Evolutionary conservation across 2,329 filamentous ascomycete genomes (phyloP).

Genomic region (Botryosphaeria dothidea): DNA sequence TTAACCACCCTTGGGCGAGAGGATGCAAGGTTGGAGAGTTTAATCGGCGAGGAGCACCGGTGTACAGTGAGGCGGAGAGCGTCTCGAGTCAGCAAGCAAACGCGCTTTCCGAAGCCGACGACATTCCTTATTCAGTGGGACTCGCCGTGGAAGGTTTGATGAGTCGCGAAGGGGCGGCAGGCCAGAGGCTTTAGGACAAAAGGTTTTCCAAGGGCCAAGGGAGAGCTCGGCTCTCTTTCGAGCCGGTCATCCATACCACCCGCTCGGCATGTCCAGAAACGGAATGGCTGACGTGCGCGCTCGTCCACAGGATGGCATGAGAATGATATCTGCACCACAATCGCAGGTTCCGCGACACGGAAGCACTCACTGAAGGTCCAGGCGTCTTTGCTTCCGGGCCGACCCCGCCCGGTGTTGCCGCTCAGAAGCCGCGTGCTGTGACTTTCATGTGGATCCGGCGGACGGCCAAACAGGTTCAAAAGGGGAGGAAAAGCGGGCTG

Average conservation of each 20-base stretch:
- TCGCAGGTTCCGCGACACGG: slow-evolving; percentile 1
- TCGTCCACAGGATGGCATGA: slow-evolving; percentile 36
- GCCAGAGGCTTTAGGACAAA: not conserved
- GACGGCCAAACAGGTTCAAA: slow-evolving; percentile 11
- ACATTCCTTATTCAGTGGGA: not conserved
- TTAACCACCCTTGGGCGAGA: not conserved
- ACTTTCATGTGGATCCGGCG: slow-evolving; percentile 8
- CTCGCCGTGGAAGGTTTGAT: not conserved
- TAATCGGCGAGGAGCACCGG: not conserved
- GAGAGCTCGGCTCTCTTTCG: not conserved
- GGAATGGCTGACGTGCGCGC: not conserved
- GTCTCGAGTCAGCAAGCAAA: not conserved
- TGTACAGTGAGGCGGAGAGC: not conserved
- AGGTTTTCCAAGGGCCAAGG: not conserved
- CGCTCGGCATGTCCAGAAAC: slow-evolving; percentile 38
- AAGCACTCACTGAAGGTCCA: slow-evolving; percentile 1
- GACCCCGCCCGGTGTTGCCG: slow-evolving; percentile 5
- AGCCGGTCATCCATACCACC: slow-evolving; percentile 36
- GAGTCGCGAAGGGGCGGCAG: not conserved
- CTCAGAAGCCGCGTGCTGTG: not conserved
- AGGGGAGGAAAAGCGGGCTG: slow-evolving; percentile 16
- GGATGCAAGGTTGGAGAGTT: slow-evolving; percentile 7
- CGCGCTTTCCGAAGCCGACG: not conserved
- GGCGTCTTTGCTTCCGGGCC: not conserved
- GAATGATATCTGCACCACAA: slow-evolving; percentile 29